Evolutionary conservation across 2,329 filamentous ascomycete genomes (phyloP).

Genomic region (Stemphylium vesicarium): DNA sequence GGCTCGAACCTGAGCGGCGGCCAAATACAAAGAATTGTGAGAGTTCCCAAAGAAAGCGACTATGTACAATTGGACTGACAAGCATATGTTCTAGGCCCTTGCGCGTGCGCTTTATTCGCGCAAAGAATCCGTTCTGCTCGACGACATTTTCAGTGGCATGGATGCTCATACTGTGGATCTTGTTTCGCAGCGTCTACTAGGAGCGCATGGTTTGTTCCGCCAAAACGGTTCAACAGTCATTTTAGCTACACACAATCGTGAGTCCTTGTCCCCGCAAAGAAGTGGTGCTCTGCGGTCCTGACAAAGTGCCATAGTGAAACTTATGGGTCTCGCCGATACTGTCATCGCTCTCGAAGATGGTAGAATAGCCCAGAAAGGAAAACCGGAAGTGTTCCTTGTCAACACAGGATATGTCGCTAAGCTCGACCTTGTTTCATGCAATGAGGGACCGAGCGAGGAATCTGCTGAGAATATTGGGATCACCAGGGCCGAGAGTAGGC

Average conservation of each 20-base stretch:
- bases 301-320: background rate
- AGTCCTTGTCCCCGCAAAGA: background rate
- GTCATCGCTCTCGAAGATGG: background rate
- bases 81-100: background rate
- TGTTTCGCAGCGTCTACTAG: background rate
- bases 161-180: background rate
- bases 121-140: background rate
- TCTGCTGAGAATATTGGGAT: background rate
- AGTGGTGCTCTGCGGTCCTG: background rate
- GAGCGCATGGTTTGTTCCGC: background rate
- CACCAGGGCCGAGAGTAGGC: background rate
- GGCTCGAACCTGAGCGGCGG: background rate
- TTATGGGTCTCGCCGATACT: constrained; percentile 3
- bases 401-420: background rate
- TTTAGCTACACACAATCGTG: background rate
- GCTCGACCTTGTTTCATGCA: background rate
- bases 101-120: background rate
- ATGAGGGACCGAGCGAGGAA: background rate
- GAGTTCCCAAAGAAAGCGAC: background rate
- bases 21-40: background rate
- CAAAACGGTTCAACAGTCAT: background rate
- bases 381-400: background rate
- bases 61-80: background rate
- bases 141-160: constrained; percentile 1
- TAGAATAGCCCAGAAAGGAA: background rate